Percentiles rank a stretch among this genome's conserved stretches.
Evolutionary conservation across 169 alveolate species (phyloP).

Genomic region (Plasmodium sp.): DNA sequence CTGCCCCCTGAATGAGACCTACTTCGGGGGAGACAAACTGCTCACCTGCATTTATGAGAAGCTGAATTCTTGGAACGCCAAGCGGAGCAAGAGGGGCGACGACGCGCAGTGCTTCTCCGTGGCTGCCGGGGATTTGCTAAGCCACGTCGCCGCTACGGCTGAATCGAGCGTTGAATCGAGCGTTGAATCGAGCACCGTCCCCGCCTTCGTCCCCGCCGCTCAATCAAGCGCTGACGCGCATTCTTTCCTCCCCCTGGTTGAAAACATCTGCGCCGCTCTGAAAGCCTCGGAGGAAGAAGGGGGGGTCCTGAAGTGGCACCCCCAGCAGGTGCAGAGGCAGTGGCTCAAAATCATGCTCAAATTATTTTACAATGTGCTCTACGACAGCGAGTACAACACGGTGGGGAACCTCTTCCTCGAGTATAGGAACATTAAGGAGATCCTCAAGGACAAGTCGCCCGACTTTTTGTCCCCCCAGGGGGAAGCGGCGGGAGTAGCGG

Average conservation of each 20-base stretch:
- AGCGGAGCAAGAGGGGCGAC: conserved; percentile 24
- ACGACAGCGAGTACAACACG: conserved; percentile 35
- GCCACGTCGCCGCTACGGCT: background rate
- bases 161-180: no score
- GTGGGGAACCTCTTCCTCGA: conserved; percentile 47
- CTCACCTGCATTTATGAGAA: conserved; percentile 31
- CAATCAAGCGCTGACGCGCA: background rate
- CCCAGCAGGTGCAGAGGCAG: conserved; percentile 10
- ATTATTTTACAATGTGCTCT: conserved; percentile 47
- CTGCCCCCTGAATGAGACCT: background rate
- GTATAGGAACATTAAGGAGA: conserved; percentile 45
- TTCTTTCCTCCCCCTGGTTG: conserved; percentile 1
- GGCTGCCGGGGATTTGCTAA: background rate
- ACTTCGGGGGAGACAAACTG: conserved; percentile 57
- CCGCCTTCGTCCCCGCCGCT: background rate
- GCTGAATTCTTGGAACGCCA: conserved; percentile 47
- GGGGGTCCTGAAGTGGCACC: background rate
- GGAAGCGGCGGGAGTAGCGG: background rate
- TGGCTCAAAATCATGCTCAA: conserved; percentile 51
- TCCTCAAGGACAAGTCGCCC: conserved; percentile 13
- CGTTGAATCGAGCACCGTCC: background rate
- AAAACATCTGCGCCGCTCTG: conserved; percentile 21
- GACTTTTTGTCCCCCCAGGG: conserved; percentile 8
- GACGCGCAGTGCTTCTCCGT: background rate
- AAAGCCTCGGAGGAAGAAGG: background rate